A percentile compares a stretch with the other conserved stretches of the same genome.
phyloP scores from a whole-genome alignment of 2,329 filamentous ascomycete species.

The Trichoderma polysporum region DNA sequence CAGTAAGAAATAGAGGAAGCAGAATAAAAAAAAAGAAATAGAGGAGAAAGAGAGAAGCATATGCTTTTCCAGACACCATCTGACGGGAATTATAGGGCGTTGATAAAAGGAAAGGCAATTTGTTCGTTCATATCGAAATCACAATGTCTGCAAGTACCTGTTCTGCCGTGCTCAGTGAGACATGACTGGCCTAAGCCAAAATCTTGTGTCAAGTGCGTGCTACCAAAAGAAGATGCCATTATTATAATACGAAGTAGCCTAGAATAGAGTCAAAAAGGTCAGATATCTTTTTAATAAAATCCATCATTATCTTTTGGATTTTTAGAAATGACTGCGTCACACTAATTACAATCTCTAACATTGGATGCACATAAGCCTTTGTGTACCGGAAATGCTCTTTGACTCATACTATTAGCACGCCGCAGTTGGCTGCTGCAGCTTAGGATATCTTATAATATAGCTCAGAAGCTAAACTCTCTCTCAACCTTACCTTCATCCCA shows the following conservation, averaged over 20 bases:
- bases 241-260: not conserved
- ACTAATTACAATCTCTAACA: not conserved
- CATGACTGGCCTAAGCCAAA: not conserved
- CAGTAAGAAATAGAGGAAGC: too few species aligned
- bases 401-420: not conserved
- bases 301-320: not conserved
- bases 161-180: not conserved
- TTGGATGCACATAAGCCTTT: too few species aligned
- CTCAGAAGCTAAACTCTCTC: not conserved
- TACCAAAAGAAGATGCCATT: not conserved
- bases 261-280: not conserved
- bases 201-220: too few species aligned
- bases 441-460: not conserved
- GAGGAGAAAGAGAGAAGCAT: too few species aligned
- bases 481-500: not conserved
- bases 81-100: too few species aligned
- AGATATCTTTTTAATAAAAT: too few species aligned
- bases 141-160: not conserved
- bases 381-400: not conserved
- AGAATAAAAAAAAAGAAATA: too few species aligned
- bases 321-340: not conserved
- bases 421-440: not conserved
- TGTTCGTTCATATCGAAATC: too few species aligned
- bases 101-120: too few species aligned
- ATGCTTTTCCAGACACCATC: too few species aligned